phyloP scores from a whole-genome alignment of 805 yeast species.

The Yarrowia hollandica region DNA sequence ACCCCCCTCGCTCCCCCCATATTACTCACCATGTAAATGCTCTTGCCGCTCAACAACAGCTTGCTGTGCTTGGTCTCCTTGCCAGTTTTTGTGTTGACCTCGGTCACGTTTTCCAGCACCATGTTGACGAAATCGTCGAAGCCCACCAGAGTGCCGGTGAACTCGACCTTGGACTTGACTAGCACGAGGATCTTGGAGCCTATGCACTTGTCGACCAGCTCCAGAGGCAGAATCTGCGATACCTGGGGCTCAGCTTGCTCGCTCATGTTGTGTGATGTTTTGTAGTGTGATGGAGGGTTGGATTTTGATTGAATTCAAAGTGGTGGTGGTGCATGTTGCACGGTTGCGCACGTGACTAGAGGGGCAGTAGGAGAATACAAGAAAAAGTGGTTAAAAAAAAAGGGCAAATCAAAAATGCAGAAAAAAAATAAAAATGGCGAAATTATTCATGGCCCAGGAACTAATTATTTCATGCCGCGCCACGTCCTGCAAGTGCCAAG shows the following conservation, averaged over 20 bases:
- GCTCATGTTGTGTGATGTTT: conserved; percentile 25
- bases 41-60: conserved; percentile 45
- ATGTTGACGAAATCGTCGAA: conserved; percentile 88
- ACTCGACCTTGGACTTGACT: conserved; percentile 62
- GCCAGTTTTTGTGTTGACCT: conserved; percentile 39
- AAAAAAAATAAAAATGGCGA: no score
- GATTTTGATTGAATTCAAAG: conserved; percentile 16
- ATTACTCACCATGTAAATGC: conserved; percentile 43
- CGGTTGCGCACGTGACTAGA: conserved; percentile 8
- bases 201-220: conserved; percentile 81
- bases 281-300: neutral
- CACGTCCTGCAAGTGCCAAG: no score
- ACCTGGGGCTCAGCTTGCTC: conserved; percentile 27
- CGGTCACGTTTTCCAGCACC: conserved; percentile 80
- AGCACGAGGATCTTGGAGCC: conserved; percentile 78
- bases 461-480: no score
- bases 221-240: conserved; percentile 59
- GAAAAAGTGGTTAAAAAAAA: no score
- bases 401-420: no score
- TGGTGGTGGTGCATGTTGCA: neutral
- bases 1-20: neutral
- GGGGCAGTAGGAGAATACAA: no score
- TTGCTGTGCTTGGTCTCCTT: conserved; percentile 37
- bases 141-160: conserved; percentile 84
- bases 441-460: no score